A percentile compares a stretch with the other conserved stretches of the same genome.
Evolutionary conservation across 2,329 filamentous ascomycete species (phyloP).

Genomic region (Paramyrothecium sp.): DNA sequence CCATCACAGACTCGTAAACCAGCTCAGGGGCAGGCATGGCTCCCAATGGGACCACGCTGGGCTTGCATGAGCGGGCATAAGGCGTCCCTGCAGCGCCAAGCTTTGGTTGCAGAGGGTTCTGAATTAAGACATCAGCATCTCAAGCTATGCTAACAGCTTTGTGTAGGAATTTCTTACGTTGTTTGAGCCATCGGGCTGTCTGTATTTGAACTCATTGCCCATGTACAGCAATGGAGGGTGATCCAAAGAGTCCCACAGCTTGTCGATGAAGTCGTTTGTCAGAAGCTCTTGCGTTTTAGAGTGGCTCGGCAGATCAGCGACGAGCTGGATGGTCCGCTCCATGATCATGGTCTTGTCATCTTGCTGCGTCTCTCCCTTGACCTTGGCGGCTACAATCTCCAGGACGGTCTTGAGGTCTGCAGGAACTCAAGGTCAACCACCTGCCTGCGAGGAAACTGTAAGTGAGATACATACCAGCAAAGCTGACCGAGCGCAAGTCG

Average conservation of each 20-base stretch:
- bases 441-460: neutral
- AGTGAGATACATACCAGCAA: conserved; percentile 12
- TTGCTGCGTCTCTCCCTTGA: conserved; percentile 59
- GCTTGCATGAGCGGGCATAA: conserved; percentile 64
- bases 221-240: conserved; percentile 70
- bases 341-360: conserved; percentile 79
- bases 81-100: conserved; percentile 66
- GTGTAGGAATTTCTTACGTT: conserved; percentile 45
- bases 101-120: conserved; percentile 64
- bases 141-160: neutral
- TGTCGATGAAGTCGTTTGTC: conserved; percentile 65
- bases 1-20: conserved; percentile 64
- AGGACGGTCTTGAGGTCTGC: conserved; percentile 62
- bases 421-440: conserved; percentile 15
- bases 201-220: conserved; percentile 62
- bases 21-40: conserved; percentile 65
- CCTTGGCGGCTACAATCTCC: conserved; percentile 58
- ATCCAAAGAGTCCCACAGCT: conserved; percentile 70
- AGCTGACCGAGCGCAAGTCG: conserved; percentile 18
- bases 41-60: conserved; percentile 57
- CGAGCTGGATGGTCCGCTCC: conserved; percentile 70
- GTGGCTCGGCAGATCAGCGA: conserved; percentile 60
- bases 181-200: conserved; percentile 67
- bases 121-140: neutral
- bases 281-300: conserved; percentile 62